Percentiles rank a stretch among this genome's conserved stretches.
phyloP scores from a whole-genome alignment of 2,329 filamentous ascomycete genomes.

The Paraconiothyrium brasiliense region DNA sequence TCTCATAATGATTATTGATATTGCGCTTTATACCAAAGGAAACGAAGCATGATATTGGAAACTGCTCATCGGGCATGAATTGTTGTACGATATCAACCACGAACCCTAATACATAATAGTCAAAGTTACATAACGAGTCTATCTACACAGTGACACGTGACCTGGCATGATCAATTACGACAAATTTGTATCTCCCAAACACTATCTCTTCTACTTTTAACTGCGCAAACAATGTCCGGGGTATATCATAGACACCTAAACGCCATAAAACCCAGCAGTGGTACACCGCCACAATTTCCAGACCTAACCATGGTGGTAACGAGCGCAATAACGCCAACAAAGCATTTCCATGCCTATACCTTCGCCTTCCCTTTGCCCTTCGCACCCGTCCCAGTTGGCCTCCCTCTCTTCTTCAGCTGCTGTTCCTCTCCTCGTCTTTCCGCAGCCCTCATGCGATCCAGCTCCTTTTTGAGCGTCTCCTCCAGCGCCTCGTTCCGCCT shows the following conservation, averaged over 20 bases:
- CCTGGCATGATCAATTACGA: neutral
- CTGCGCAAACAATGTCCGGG: neutral
- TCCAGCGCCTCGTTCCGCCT: slow-evolving; percentile 87
- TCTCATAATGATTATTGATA: slow-evolving; percentile 20
- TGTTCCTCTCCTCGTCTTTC: slow-evolving; percentile 35
- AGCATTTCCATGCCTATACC: neutral
- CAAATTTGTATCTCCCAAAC: neutral
- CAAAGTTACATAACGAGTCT: neutral
- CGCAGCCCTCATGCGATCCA: slow-evolving; percentile 61
- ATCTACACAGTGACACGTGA: neutral
- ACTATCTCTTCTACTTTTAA: neutral
- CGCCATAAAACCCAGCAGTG: neutral
- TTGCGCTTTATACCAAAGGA: slow-evolving; percentile 38
- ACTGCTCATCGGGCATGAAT: neutral
- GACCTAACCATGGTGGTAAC: too few species aligned
- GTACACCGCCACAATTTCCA: too few species aligned
- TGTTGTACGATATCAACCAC: slow-evolving; percentile 22
- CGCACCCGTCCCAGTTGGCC: slow-evolving; percentile 28
- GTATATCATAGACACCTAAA: neutral
- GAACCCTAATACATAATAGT: slow-evolving; percentile 24
- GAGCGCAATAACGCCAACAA: neutral
- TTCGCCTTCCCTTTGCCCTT: slow-evolving; percentile 35
- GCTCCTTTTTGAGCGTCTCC: slow-evolving; percentile 73
- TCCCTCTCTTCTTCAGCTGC: slow-evolving; percentile 32
- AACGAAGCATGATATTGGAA: slow-evolving; percentile 23